A percentile compares a stretch with the other conserved stretches of the same genome.
Conservation (phyloP, 2,329 filamentous ascomycete genomes). For the Aspergillus melleus region DNA sequence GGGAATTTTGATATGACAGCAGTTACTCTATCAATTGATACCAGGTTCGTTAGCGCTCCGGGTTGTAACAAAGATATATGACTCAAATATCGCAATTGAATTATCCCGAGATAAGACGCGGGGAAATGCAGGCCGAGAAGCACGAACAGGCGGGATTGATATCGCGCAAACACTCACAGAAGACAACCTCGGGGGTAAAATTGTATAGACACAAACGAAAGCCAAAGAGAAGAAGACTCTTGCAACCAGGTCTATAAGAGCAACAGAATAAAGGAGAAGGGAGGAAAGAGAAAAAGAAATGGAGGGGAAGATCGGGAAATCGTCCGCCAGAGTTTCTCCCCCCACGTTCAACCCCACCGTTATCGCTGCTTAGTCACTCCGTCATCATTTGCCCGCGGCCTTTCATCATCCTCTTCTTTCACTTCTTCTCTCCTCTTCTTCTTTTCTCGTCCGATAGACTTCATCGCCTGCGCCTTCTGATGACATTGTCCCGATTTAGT, state of each 20-base stretch:
- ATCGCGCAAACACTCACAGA: background rate
- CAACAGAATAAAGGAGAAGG: background rate
- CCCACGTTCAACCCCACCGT: conserved; percentile 1
- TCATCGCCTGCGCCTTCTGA: too few species aligned
- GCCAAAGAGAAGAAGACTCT: background rate
- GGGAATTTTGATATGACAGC: background rate
- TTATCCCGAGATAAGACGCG: conserved; percentile 6
- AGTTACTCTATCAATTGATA: background rate
- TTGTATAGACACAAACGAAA: background rate
- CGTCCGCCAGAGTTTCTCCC: background rate
- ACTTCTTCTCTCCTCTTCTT: background rate
- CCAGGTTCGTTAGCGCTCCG: background rate
- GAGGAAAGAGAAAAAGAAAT: background rate
- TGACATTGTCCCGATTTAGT: too few species aligned
- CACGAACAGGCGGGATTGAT: background rate
- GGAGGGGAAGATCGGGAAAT: background rate
- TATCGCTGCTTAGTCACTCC: conserved; percentile 1
- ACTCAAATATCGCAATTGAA: background rate
- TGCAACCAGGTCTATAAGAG: background rate
- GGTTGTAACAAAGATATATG: background rate
- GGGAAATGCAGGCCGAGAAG: conserved; percentile 8
- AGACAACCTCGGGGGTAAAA: background rate
- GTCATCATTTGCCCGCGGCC: background rate
- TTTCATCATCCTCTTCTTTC: background rate
- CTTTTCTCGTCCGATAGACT: background rate